Conservation (phyloP, 164 flowering plant genomes). For the Pachysandra terminalis region DNA sequence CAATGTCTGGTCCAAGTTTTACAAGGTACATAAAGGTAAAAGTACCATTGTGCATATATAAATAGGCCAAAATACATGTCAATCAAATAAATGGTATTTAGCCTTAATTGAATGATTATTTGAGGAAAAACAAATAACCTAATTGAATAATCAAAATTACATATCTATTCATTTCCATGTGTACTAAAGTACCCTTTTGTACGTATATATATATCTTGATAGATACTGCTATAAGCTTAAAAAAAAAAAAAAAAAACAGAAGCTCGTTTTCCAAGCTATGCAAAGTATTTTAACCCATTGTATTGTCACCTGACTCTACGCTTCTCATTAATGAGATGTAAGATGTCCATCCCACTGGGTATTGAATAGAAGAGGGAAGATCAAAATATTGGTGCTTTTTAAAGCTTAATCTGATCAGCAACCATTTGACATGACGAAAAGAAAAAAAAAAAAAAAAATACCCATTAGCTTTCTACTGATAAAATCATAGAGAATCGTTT, state of each 20-base stretch:
- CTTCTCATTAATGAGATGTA: background rate
- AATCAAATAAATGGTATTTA: too few relatives aligned
- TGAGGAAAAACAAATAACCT: too few relatives aligned
- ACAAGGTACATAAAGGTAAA: too few relatives aligned
- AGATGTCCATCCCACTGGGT: background rate
- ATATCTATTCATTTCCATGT: too few relatives aligned
- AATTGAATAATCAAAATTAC: too few relatives aligned
- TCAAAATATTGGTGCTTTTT: background rate
- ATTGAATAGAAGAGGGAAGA: background rate
- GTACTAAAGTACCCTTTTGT: too few relatives aligned
- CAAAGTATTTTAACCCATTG: background rate
- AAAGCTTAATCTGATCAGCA: background rate
- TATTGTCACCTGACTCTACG: background rate
- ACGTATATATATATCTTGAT: background rate
- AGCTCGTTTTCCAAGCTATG: constrained; percentile 1
- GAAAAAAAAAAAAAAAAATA: background rate
- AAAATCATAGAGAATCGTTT: background rate
- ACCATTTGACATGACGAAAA: background rate
- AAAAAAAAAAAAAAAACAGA: background rate
- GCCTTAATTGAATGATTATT: too few relatives aligned
- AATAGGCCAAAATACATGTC: too few relatives aligned
- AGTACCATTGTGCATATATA: too few relatives aligned
- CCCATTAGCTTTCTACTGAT: background rate
- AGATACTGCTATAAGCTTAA: background rate
- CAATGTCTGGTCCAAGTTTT: too few relatives aligned